Percentiles rank a stretch among this genome's conserved stretches.
Evolutionary conservation across 192 early-diverging fungal species (phyloP).

Genomic region (Podila verticillata): DNA sequence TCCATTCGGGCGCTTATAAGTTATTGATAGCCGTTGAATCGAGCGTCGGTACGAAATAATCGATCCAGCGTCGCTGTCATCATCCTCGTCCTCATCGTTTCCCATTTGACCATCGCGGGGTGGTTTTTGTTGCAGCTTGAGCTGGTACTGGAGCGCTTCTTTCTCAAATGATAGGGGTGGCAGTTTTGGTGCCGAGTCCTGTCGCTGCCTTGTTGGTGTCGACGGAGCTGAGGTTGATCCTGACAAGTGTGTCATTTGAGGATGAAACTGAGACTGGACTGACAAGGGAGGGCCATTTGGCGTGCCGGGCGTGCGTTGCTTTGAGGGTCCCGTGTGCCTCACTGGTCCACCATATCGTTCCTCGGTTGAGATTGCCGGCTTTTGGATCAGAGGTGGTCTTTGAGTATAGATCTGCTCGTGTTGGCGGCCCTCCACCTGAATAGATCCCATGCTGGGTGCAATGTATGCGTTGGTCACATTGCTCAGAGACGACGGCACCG

Average conservation of each 20-base stretch:
- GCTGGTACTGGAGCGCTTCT: conserved; percentile 36
- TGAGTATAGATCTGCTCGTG: neutral
- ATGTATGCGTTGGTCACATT: neutral
- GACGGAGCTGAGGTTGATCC: neutral
- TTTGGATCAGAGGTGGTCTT: neutral
- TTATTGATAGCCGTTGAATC: conserved; percentile 38
- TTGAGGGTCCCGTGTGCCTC: neutral
- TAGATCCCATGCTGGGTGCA: neutral
- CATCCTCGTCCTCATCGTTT: conserved; percentile 20
- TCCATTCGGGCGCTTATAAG: conserved; percentile 31
- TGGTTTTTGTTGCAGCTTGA: conserved; percentile 33
- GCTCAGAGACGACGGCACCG: too few relatives aligned
- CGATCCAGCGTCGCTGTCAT: conserved; percentile 44
- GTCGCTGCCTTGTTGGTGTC: conserved; percentile 3
- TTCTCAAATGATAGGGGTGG: conserved; percentile 10
- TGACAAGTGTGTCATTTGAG: neutral
- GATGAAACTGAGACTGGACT: neutral
- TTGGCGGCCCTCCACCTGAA: neutral
- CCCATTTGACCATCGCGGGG: conserved; percentile 13
- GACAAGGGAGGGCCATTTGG: neutral
- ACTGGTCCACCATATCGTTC: neutral
- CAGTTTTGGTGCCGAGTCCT: conserved; percentile 11
- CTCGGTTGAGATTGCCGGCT: neutral
- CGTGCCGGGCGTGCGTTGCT: too few relatives aligned
- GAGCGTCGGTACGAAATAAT: conserved; percentile 33